A percentile compares a stretch with the other conserved stretches of the same genome.
phyloP scores from a whole-genome alignment of 768 basidiomycete species.

The Jaapia argillacea region DNA sequence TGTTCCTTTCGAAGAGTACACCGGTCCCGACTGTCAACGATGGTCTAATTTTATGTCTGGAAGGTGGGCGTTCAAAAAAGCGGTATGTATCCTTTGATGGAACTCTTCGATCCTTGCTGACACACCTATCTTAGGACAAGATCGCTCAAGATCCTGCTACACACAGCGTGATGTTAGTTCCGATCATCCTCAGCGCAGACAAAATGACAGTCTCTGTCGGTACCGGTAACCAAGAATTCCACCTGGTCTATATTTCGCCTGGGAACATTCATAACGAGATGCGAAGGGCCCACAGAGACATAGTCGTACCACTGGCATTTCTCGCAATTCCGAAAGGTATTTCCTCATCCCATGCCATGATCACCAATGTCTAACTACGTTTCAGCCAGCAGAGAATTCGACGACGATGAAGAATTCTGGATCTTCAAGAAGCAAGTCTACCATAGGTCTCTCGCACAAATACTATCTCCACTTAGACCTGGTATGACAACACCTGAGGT shows the following conservation, averaged over 20 bases:
- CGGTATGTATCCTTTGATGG: no score
- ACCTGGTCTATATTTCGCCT: conserved; percentile 8
- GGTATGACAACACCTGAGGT: conserved; percentile 13
- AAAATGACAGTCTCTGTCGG: conserved; percentile 26
- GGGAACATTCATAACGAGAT: conserved; percentile 5
- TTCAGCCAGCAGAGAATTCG: conserved; percentile 7
- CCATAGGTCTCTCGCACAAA: conserved; percentile 9
- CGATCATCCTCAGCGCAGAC: conserved; percentile 24
- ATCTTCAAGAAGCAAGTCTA: conserved; percentile 13
- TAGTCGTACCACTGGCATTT: conserved; percentile 3
- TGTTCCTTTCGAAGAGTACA: not conserved
- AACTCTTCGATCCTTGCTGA: not conserved
- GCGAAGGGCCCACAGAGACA: not conserved
- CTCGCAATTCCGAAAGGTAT: conserved; percentile 16
- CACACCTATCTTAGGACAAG: not conserved
- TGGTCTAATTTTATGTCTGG: conserved; percentile 1
- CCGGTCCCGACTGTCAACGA: not conserved
- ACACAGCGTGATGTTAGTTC: not conserved
- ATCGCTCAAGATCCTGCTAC: not conserved
- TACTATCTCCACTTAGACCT: conserved; percentile 8
- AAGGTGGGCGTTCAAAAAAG: not conserved
- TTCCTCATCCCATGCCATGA: not conserved
- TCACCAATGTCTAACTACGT: not conserved
- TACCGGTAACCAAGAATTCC: conserved; percentile 7
- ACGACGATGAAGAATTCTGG: conserved; percentile 4